Percentiles rank a stretch among this genome's conserved stretches.
phyloP scores from a whole-genome alignment of 1,284 basidiomycete species.

The Prillingera fragicola region DNA sequence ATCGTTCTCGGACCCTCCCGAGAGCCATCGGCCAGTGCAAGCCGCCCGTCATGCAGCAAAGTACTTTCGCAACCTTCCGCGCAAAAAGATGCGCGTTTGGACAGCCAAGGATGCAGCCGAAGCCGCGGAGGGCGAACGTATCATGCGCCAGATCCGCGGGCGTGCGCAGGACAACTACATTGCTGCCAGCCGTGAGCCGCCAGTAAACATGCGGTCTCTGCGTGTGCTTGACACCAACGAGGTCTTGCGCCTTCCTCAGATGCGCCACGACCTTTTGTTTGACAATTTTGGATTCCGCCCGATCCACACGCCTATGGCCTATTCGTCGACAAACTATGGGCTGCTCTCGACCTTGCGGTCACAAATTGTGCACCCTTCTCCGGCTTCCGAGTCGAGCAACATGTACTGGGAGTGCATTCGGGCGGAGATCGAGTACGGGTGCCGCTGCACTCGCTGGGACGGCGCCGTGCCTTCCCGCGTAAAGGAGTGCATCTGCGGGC shows the following conservation, averaged over 20 bases:
- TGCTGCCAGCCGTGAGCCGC: slow-evolving; percentile 51
- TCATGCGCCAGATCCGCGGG: slow-evolving; percentile 18
- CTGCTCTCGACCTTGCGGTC: slow-evolving; percentile 20
- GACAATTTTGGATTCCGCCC: slow-evolving; percentile 51
- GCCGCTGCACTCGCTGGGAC: slow-evolving; percentile 77
- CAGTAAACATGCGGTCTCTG: slow-evolving; percentile 75
- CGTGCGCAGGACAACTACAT: slow-evolving; percentile 23
- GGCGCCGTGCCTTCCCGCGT: slow-evolving; percentile 46
- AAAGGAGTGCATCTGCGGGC: slow-evolving; percentile 59
- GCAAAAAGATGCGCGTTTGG: slow-evolving; percentile 18
- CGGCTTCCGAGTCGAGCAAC: slow-evolving; percentile 57
- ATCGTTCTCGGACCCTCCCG: slow-evolving; percentile 17
- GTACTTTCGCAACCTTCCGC: slow-evolving; percentile 11
- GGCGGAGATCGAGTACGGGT: slow-evolving; percentile 71
- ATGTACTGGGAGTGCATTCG: slow-evolving; percentile 79
- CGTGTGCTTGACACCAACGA: slow-evolving; percentile 78
- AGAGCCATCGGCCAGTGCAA: slow-evolving; percentile 14
- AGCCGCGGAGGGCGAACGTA: slow-evolving; percentile 14
- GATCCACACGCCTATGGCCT: slow-evolving; percentile 56
- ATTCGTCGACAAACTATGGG: slow-evolving; percentile 48
- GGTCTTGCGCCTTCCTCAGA: slow-evolving; percentile 81
- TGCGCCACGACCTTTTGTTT: slow-evolving; percentile 87
- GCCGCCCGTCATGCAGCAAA: slow-evolving; percentile 11
- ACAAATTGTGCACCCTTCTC: slow-evolving; percentile 24
- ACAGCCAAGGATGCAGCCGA: slow-evolving; percentile 16